Evolutionary conservation across 2,329 filamentous ascomycete genomes (phyloP).

Genomic region (Conoideocrella luteorostrata): DNA sequence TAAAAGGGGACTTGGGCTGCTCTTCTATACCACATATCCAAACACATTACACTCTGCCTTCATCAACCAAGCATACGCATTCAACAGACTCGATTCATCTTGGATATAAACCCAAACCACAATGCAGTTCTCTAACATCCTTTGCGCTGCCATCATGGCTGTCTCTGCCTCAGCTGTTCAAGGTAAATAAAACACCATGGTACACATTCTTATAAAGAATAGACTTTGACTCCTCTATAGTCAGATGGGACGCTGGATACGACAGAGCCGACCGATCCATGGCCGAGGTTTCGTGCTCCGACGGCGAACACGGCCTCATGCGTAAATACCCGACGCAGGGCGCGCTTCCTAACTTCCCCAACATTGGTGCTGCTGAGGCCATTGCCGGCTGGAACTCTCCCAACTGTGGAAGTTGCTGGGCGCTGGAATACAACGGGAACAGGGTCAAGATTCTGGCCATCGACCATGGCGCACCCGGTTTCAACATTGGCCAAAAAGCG

Average conservation of each 20-base stretch:
- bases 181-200: neutral
- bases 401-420: slow-evolving; percentile 55
- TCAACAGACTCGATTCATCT: too few relatives aligned
- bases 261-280: slow-evolving; percentile 54
- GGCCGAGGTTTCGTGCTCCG: slow-evolving; percentile 56
- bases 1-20: neutral
- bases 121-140: slow-evolving; percentile 38
- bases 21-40: too few relatives aligned
- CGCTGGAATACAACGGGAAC: slow-evolving; percentile 43
- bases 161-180: slow-evolving; percentile 21
- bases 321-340: slow-evolving; percentile 54
- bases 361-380: slow-evolving; percentile 48
- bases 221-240: slow-evolving; percentile 23
- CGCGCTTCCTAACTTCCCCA: slow-evolving; percentile 42
- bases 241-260: slow-evolving; percentile 69
- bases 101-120: too few relatives aligned
- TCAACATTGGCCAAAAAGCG: slow-evolving; percentile 50
- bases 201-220: too few relatives aligned
- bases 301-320: slow-evolving; percentile 60
- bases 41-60: too few relatives aligned
- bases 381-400: slow-evolving; percentile 51
- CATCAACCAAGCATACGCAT: too few relatives aligned
- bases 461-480: slow-evolving; percentile 42
- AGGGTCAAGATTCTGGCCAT: slow-evolving; percentile 50
- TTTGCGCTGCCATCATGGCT: slow-evolving; percentile 31